Percentiles rank a stretch among this genome's conserved stretches.
These are phyloP conservation scores for Penicillium alfredii DNA, from an alignment of 495 filamentous ascomycete genomes.

Conservation along the genomic window DNA sequence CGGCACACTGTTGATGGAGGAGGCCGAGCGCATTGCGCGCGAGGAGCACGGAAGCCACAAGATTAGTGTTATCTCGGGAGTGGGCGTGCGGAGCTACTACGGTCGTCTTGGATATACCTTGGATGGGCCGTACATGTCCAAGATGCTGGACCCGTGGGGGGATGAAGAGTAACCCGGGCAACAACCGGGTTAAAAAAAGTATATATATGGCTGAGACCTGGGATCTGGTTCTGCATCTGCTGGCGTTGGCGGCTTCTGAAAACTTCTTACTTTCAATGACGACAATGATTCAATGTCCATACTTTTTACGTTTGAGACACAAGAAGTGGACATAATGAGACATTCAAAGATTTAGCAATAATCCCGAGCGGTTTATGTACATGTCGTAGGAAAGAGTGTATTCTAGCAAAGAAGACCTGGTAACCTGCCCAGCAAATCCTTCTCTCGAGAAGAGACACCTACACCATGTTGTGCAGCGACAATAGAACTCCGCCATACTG, in stretches of 20 bases:
- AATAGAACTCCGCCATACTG: too few species aligned
- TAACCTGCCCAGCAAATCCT: slow-evolving; percentile 19
- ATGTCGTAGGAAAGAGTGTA: slow-evolving; percentile 12
- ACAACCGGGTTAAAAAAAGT: not conserved
- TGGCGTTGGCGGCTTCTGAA: slow-evolving; percentile 12
- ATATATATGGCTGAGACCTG: not conserved
- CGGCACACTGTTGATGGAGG: slow-evolving; percentile 94
- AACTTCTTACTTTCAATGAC: slow-evolving; percentile 7
- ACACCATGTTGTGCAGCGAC: too few species aligned
- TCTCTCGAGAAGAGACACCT: slow-evolving; percentile 12
- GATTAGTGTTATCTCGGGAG: slow-evolving; percentile 92
- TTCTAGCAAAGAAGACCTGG: slow-evolving; percentile 11
- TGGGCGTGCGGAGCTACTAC: slow-evolving; percentile 93
- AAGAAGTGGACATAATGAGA: slow-evolving; percentile 3
- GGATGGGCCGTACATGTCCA: slow-evolving; percentile 88
- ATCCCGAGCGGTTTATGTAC: slow-evolving; percentile 25
- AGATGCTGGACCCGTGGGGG: slow-evolving; percentile 48
- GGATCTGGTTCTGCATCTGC: slow-evolving; percentile 6
- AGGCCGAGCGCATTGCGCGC: slow-evolving; percentile 89
- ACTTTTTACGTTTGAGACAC: slow-evolving; percentile 4
- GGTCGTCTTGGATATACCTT: slow-evolving; percentile 84
- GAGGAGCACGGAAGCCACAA: slow-evolving; percentile 90
- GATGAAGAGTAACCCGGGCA: slow-evolving; percentile 34
- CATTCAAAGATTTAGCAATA: slow-evolving; percentile 8
- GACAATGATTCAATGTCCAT: slow-evolving; percentile 25